phyloP scores from a whole-genome alignment of 768 basidiomycete genomes.

The Lactarius vividus region DNA sequence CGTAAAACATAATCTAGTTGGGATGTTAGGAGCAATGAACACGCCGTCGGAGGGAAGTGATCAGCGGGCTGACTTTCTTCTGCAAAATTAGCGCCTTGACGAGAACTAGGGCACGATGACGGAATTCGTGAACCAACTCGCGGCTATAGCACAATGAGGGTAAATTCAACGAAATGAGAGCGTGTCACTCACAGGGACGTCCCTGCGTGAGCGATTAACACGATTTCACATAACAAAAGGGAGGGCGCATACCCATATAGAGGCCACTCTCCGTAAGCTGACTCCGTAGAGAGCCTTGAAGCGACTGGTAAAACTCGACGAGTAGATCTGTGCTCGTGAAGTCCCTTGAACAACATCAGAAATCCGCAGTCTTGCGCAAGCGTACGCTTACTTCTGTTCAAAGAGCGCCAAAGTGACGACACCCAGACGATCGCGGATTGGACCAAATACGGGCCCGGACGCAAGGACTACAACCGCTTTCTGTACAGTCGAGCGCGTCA shows the following conservation, averaged over 20 bases:
- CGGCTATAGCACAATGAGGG: slow-evolving; percentile 48
- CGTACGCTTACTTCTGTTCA: slow-evolving; percentile 58
- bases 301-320: slow-evolving; percentile 77
- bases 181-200: slow-evolving; percentile 54
- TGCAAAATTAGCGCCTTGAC: slow-evolving; percentile 94
- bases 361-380: not conserved
- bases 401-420: slow-evolving; percentile 93
- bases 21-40: slow-evolving; percentile 5
- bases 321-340: slow-evolving; percentile 85
- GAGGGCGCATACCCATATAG: slow-evolving; percentile 76
- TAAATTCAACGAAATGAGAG: slow-evolving; percentile 25
- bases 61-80: slow-evolving; percentile 61
- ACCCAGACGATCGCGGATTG: slow-evolving; percentile 91
- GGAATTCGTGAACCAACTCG: slow-evolving; percentile 90
- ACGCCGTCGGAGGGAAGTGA: not conserved
- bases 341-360: slow-evolving; percentile 50
- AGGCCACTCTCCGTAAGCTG: slow-evolving; percentile 91
- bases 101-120: slow-evolving; percentile 89
- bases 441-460: slow-evolving; percentile 87
- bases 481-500: slow-evolving; percentile 94
- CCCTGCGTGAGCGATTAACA: slow-evolving; percentile 41
- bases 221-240: not conserved
- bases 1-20: slow-evolving; percentile 89
- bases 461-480: slow-evolving; percentile 96
- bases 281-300: slow-evolving; percentile 70